Evolutionary conservation across 2,329 filamentous ascomycete genomes (phyloP).

Genomic region (Penicillium sp.): DNA sequence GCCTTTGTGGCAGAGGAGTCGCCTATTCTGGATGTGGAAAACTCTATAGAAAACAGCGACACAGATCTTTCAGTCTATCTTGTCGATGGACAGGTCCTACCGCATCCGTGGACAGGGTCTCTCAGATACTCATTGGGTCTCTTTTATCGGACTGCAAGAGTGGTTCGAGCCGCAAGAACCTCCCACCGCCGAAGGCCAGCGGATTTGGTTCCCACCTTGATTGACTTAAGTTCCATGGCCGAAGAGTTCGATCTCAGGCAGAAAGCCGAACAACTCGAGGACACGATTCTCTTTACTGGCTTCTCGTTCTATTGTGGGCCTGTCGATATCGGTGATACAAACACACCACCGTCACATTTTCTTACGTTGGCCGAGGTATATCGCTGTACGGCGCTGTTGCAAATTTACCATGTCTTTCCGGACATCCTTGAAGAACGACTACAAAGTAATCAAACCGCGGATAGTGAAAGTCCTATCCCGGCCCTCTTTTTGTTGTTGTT

Average conservation of each 20-base stretch:
- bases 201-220: slow-evolving; percentile 9
- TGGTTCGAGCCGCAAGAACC: slow-evolving; percentile 17
- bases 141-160: slow-evolving; percentile 20
- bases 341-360: slow-evolving; percentile 24
- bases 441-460: slow-evolving; percentile 6
- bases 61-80: slow-evolving; percentile 20
- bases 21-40: slow-evolving; percentile 18
- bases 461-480: slow-evolving; percentile 7
- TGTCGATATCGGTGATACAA: slow-evolving; percentile 23
- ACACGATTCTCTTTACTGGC: slow-evolving; percentile 20
- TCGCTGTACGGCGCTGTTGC: slow-evolving; percentile 21
- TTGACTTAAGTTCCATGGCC: slow-evolving; percentile 19
- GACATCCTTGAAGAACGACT: slow-evolving; percentile 21
- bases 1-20: slow-evolving; percentile 24
- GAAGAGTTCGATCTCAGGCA: slow-evolving; percentile 20
- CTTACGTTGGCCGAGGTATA: slow-evolving; percentile 24
- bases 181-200: slow-evolving; percentile 13
- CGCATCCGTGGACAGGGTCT: slow-evolving; percentile 24
- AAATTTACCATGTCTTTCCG: slow-evolving; percentile 26
- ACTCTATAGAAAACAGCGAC: slow-evolving; percentile 13
- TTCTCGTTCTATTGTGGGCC: slow-evolving; percentile 24
- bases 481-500: slow-evolving; percentile 20
- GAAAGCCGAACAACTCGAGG: slow-evolving; percentile 20
- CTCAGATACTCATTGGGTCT: slow-evolving; percentile 19
- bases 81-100: slow-evolving; percentile 21